phyloP scores from a whole-genome alignment of 108 stramenopile species.

The Skeletonema potamos region DNA sequence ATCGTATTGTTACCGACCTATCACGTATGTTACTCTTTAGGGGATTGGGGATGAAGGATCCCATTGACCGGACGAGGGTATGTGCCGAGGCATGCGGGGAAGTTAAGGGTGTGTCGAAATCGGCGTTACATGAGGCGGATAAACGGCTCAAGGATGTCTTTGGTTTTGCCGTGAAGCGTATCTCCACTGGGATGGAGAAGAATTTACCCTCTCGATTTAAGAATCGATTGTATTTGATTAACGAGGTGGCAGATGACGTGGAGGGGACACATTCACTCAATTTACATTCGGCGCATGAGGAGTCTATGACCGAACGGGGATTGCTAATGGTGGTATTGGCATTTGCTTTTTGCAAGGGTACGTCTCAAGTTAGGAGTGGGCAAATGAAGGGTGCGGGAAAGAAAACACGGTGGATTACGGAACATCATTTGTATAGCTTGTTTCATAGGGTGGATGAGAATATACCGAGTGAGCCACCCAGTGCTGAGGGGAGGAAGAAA shows the following conservation, averaged over 20 bases:
- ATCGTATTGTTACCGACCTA: constrained; percentile 55
- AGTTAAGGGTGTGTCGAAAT: constrained; percentile 38
- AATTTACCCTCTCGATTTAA: constrained; percentile 57
- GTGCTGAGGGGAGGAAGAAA: constrained; percentile 44
- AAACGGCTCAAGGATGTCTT: constrained; percentile 65
- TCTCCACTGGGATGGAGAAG: constrained; percentile 65
- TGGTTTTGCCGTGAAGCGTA: constrained; percentile 63
- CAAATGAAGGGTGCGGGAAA: constrained; percentile 44
- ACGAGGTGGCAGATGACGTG: constrained; percentile 53
- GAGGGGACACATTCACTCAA: constrained; percentile 63
- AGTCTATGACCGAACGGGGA: constrained; percentile 62
- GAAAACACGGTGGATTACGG: constrained; percentile 68
- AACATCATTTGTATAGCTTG: constrained; percentile 65
- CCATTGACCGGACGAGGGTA: constrained; percentile 71
- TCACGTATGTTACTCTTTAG: constrained; percentile 77
- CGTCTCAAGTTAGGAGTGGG: constrained; percentile 42
- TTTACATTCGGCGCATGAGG: constrained; percentile 61
- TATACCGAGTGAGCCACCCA: constrained; percentile 74
- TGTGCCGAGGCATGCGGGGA: constrained; percentile 67
- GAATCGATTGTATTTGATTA: constrained; percentile 75
- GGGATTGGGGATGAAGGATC: constrained; percentile 60
- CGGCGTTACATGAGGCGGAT: constrained; percentile 64
- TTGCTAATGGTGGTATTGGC: constrained; percentile 71
- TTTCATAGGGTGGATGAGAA: constrained; percentile 79
- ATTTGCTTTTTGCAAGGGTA: constrained; percentile 82